Base-by-base conservation (phyloP, 176 grass and related monocot species). In the Lolium perenne region DNA sequence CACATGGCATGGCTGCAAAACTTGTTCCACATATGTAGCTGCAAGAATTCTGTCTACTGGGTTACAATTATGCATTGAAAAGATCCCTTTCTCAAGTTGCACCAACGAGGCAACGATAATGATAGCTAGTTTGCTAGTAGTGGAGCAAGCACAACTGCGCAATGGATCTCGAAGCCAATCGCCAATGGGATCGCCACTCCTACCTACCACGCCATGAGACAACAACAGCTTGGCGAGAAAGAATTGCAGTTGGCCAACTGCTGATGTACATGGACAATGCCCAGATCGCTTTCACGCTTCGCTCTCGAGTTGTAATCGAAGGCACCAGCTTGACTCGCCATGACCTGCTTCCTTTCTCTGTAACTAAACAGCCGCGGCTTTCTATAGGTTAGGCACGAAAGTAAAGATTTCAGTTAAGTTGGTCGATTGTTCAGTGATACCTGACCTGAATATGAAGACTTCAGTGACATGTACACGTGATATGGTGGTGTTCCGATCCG, bases 161-260 rank as follows among this genome's bases (percentile, higher is more conserved):
- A 77, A 25, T 14, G 8, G 20, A 68, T 84, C 51, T 25, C 25
- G 29, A 67, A 47, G 58, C 56, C 38, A 17, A 6, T 45, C 13
- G 74, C 50, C 68, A 49, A 71, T 80, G 67, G 25, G 15, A 16
- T 82, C 59, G 25, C 80, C 81, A 76, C 21, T 82, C 32, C 38
- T 45, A 84, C 85, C 75, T 76, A 84, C 85, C 85, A 10, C 67
- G 25, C 25, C 23, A 21, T 8, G 38, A 18, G 67, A 80, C 57
- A 73, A 78, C 6, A 87, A 78, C 6, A 87, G 25, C 77, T 22
- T 70, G 67, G 40, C 15, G 7, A 47, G 4, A 62, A 90, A 78
- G 25, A 59, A 50, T 76, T 70, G 20, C 56, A 14, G 61, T 53
- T 85, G 49, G 70, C 8, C 23, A 41, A 26, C 47, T 75, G 23